phyloP scores from a whole-genome alignment of 805 yeast species.

The Yarrowia deformans region DNA sequence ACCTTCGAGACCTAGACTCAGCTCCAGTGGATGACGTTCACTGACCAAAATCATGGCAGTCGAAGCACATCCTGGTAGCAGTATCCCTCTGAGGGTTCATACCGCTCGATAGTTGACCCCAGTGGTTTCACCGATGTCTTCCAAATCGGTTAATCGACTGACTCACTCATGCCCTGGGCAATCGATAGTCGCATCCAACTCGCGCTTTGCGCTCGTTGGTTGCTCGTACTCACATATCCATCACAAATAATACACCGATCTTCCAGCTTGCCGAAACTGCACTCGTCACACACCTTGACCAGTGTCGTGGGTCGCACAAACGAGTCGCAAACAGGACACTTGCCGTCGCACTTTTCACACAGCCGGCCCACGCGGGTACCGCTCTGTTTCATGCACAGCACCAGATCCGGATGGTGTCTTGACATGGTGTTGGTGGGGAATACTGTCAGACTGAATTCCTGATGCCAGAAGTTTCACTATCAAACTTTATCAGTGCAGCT shows the following conservation, averaged over 20 bases:
- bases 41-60: too few species aligned
- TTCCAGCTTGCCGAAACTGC: slow-evolving; percentile 73
- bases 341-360: slow-evolving; percentile 88
- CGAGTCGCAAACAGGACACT: slow-evolving; percentile 90
- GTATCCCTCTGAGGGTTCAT: too few species aligned
- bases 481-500: slow-evolving; percentile 3
- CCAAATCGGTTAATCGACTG: too few species aligned
- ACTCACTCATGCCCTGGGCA: too few species aligned
- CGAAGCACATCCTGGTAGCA: too few species aligned
- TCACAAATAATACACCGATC: slow-evolving; percentile 84
- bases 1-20: too few species aligned
- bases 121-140: too few species aligned
- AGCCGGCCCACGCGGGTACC: slow-evolving; percentile 74
- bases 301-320: slow-evolving; percentile 71
- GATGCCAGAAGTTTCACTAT: slow-evolving; percentile 12
- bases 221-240: slow-evolving; percentile 45
- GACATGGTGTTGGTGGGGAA: slow-evolving; percentile 62
- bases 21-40: too few species aligned
- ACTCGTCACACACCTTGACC: slow-evolving; percentile 83
- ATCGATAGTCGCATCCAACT: not conserved
- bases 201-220: not conserved
- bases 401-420: slow-evolving; percentile 84
- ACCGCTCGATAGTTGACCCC: too few species aligned
- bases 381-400: slow-evolving; percentile 84
- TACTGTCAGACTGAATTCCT: not conserved